Evolutionary conservation across 1,284 basidiomycete genomes (phyloP).

Genomic region (Sutorius eximius): DNA sequence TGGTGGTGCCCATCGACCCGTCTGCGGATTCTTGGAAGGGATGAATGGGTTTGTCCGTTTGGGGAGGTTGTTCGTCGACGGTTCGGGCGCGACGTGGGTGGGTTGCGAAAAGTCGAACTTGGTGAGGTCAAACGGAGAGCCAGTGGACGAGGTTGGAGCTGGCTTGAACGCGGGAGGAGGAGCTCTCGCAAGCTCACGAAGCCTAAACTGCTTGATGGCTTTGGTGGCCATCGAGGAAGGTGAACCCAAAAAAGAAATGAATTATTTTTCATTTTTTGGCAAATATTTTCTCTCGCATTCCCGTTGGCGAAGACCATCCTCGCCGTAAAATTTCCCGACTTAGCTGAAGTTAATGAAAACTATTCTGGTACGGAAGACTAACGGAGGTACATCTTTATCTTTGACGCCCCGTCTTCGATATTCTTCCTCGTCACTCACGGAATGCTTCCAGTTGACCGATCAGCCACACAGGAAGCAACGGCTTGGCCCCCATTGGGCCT

Average conservation of each 20-base stretch:
- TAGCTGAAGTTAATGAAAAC: too few species aligned
- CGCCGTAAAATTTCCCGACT: too few species aligned
- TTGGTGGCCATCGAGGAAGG: slow-evolving; percentile 32
- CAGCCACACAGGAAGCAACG: too few species aligned
- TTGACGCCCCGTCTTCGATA: too few species aligned
- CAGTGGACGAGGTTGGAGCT: slow-evolving; percentile 13
- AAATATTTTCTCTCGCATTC: neutral
- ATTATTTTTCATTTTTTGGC: neutral
- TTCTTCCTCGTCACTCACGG: too few species aligned
- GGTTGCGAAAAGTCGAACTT: slow-evolving; percentile 25
- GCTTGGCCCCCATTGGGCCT: too few species aligned
- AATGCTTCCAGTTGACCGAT: too few species aligned
- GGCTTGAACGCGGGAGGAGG: slow-evolving; percentile 35
- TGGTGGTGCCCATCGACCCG: slow-evolving; percentile 65
- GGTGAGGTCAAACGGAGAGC: slow-evolving; percentile 18
- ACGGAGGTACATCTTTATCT: too few species aligned
- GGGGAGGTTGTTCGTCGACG: slow-evolving; percentile 10
- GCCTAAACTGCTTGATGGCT: slow-evolving; percentile 47
- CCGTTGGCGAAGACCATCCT: too few species aligned
- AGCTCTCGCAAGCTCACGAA: slow-evolving; percentile 41
- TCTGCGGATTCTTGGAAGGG: slow-evolving; percentile 55
- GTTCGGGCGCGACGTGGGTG: slow-evolving; percentile 3
- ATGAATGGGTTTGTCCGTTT: slow-evolving; percentile 63
- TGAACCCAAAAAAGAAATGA: neutral
- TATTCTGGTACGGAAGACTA: too few species aligned